These are phyloP conservation scores for Aethionema arabicum DNA, from an alignment of 345 rosid genomes.

Conservation along the genomic window DNA sequence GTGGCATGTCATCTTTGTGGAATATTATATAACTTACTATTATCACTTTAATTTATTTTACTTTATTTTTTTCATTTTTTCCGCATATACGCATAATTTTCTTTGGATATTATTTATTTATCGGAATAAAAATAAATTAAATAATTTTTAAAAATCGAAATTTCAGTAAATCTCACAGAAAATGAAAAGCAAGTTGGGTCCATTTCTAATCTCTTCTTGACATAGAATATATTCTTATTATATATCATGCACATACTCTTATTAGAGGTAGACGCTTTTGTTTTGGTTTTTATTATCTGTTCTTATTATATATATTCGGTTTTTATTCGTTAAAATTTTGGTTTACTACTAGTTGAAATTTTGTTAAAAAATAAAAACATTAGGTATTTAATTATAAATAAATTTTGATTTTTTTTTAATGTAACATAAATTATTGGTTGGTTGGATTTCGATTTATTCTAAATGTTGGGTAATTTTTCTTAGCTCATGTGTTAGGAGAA, in stretches of 20 bases:
- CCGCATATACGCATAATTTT: constrained; percentile 39
- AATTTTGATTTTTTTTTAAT: no score
- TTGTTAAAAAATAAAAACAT: no score
- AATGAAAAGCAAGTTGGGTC: constrained; percentile 28
- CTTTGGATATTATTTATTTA: constrained; percentile 31
- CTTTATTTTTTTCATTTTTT: constrained; percentile 22
- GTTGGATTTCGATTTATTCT: no score
- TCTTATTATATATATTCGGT: no score
- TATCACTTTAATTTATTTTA: not conserved
- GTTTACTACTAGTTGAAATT: no score
- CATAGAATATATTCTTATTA: constrained; percentile 29
- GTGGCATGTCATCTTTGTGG: constrained; percentile 30
- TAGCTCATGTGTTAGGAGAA: no score
- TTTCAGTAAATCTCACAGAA: constrained; percentile 14
- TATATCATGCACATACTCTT: constrained; percentile 9
- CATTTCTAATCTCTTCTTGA: constrained; percentile 26
- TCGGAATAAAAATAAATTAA: not conserved
- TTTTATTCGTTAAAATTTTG: no score
- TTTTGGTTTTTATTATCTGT: no score
- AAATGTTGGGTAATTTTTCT: no score
- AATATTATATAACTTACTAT: constrained; percentile 30
- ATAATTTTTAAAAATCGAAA: not conserved
- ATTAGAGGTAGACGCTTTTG: constrained; percentile 7
- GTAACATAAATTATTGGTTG: no score
- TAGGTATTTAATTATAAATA: no score